phyloP scores from a whole-genome alignment of 2,329 filamentous ascomycete species.

The Fusarium mundagurra region DNA sequence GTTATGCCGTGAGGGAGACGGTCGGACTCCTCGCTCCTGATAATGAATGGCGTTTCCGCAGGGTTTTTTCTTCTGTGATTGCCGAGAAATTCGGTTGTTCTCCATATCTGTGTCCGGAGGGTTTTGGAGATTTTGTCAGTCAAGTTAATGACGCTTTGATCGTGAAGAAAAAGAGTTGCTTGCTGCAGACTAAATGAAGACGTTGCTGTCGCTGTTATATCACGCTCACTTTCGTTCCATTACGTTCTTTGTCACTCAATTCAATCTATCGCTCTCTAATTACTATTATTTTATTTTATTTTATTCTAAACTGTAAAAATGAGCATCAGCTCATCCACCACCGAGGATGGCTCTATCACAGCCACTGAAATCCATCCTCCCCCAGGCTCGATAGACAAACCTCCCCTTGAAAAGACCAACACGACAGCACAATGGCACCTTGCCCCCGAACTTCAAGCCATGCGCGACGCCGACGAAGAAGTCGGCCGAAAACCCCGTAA shows the following conservation, averaged over 20 bases:
- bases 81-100: accelerated
- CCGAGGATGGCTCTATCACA: background rate
- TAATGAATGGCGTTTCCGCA: background rate
- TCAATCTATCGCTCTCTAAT: background rate
- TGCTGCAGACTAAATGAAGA: background rate
- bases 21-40: background rate
- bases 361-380: background rate
- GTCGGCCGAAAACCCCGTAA: constrained; percentile 45
- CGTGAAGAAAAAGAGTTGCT: background rate
- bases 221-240: background rate
- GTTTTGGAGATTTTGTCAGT: background rate
- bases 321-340: background rate
- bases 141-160: background rate
- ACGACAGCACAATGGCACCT: background rate
- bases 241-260: background rate
- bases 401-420: background rate
- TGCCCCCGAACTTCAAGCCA: background rate
- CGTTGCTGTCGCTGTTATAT: background rate
- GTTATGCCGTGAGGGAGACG: background rate
- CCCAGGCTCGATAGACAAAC: background rate
- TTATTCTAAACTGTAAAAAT: background rate
- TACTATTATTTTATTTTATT: accelerated
- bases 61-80: background rate
- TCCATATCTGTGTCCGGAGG: background rate
- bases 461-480: background rate